These are phyloP conservation scores for Cyanidiococcus yangmingshanensis DNA, from an alignment of 23 red algal genomes.

Conservation along the genomic window DNA sequence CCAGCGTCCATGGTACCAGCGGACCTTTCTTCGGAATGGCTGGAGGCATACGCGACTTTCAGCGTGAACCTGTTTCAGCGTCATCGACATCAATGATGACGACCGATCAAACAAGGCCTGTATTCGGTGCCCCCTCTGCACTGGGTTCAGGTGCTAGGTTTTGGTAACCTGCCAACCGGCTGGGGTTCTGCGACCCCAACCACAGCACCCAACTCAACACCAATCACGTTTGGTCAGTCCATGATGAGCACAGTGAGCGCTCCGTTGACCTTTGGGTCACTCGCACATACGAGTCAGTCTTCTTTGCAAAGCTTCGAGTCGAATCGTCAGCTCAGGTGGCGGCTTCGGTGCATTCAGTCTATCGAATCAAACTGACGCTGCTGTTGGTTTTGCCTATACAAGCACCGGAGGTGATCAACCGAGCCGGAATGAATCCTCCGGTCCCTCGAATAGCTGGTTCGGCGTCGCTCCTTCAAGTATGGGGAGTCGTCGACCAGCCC, in stretches of 20 bases:
- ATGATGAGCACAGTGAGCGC: not conserved
- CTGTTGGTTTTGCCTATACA: too few relatives aligned
- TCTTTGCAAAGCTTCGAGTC: too few relatives aligned
- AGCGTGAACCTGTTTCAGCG: too few relatives aligned
- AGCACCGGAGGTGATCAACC: too few relatives aligned
- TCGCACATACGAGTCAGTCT: not conserved
- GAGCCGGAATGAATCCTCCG: too few relatives aligned
- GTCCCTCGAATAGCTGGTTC: not conserved
- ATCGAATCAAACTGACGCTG: too few relatives aligned
- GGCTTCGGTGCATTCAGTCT: too few relatives aligned
- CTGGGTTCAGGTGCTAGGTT: not conserved
- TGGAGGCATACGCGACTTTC: too few relatives aligned
- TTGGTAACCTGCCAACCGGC: not conserved
- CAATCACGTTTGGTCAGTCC: not conserved
- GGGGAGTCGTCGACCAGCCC: not conserved
- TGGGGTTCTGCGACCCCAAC: not conserved
- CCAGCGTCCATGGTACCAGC: too few relatives aligned
- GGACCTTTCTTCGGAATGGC: too few relatives aligned
- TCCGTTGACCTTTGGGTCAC: not conserved
- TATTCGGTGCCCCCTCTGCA: not conserved
- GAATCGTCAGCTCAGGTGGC: too few relatives aligned
- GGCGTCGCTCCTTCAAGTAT: not conserved
- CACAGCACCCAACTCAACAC: too few relatives aligned
- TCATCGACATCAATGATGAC: not conserved
- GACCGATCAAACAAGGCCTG: not conserved